Percentiles rank a stretch among this genome's conserved stretches.
Evolutionary conservation across 2,329 filamentous ascomycete species (phyloP).

Genomic region (Rhynchosporium graminicola): DNA sequence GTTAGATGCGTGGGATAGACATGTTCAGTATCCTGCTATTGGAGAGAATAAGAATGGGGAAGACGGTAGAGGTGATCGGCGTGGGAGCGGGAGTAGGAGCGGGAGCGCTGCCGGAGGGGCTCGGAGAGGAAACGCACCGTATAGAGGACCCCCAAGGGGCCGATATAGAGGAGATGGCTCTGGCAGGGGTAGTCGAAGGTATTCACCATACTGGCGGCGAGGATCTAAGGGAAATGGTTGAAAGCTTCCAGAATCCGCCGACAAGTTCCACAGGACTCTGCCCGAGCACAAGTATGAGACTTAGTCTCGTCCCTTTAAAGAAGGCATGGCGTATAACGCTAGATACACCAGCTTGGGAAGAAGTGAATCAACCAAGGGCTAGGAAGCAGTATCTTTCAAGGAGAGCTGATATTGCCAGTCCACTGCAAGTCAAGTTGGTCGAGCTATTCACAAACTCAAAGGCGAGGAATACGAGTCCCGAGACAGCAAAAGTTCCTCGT

Average conservation of each 20-base stretch:
- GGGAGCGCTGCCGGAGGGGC: not conserved
- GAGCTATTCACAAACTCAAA: no score
- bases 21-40: slow-evolving; percentile 38
- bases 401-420: no score
- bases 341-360: no score
- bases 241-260: not conserved
- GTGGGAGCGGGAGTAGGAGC: not conserved
- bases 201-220: slow-evolving; percentile 12
- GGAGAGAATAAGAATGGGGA: not conserved
- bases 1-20: slow-evolving; percentile 73
- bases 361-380: no score
- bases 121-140: not conserved
- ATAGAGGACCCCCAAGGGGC: not conserved
- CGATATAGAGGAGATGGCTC: not conserved
- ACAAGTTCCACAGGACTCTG: no score
- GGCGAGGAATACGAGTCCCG: no score
- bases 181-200: not conserved
- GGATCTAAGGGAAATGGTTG: slow-evolving; percentile 8
- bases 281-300: no score
- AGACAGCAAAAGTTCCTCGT: no score
- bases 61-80: not conserved
- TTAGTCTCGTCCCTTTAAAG: no score
- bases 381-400: no score
- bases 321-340: no score
- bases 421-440: no score